These are phyloP conservation scores for Anisodus acutangulus DNA, from an alignment of 257 asterid species.

Conservation along the genomic window DNA sequence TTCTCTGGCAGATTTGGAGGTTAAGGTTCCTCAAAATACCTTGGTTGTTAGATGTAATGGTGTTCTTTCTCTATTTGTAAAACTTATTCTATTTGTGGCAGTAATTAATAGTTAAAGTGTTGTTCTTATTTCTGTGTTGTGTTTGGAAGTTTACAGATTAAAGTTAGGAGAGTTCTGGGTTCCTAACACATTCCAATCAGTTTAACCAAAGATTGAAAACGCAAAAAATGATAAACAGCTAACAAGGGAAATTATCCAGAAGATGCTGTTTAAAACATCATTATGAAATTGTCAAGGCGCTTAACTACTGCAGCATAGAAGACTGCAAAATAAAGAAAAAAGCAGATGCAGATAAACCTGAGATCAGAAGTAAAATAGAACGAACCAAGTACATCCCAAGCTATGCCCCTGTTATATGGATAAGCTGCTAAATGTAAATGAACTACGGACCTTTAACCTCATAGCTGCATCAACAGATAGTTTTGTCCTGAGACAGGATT, in stretches of 20 bases:
- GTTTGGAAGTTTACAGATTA: no score
- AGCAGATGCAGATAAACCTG: neutral
- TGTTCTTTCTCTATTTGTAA: no score
- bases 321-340: neutral
- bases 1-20: no score
- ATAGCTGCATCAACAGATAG: constrained; percentile 87
- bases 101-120: no score
- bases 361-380: neutral
- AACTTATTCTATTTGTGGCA: no score
- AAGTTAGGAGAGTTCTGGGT: no score
- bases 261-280: neutral
- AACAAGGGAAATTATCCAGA: neutral
- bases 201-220: neutral
- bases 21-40: no score
- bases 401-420: neutral
- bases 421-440: neutral
- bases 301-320: neutral
- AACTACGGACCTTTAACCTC: constrained; percentile 68
- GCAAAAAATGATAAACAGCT: neutral
- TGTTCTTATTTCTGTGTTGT: no score
- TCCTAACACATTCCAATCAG: neutral
- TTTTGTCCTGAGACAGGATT: constrained; percentile 82
- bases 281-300: neutral
- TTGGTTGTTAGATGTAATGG: no score
- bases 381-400: neutral